Percentiles rank a stretch among this genome's conserved stretches.
Conservation (phyloP, 2,329 filamentous ascomycete genomes). For the Monosporascus sp. region DNA sequence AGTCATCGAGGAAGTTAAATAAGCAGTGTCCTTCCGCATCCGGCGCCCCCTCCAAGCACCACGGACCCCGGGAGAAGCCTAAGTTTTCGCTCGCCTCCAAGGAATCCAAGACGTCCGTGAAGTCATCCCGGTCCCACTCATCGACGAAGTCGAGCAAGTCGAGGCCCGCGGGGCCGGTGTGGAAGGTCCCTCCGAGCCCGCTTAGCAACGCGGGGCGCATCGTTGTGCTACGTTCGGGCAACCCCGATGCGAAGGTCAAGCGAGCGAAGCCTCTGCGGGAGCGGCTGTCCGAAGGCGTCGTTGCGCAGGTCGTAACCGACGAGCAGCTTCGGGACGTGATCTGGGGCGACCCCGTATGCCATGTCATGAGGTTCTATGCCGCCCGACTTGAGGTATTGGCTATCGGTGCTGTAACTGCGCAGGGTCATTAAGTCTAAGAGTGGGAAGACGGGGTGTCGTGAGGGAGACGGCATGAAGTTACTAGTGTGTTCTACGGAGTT, state of each 20-base stretch:
- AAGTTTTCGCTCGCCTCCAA: constrained; percentile 17
- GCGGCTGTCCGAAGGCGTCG: constrained; percentile 52
- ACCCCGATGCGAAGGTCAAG: constrained; percentile 29
- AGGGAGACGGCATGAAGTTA: neutral
- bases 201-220: constrained; percentile 67
- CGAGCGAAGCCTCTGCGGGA: constrained; percentile 45
- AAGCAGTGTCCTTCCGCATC: constrained; percentile 5
- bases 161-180: constrained; percentile 37
- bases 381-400: constrained; percentile 66
- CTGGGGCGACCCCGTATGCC: constrained; percentile 77
- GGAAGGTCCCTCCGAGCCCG: constrained; percentile 60
- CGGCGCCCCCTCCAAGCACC: constrained; percentile 11
- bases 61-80: constrained; percentile 20
- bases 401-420: constrained; percentile 57
- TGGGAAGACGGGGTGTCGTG: neutral
- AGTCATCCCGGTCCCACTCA: constrained; percentile 11
- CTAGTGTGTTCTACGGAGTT: neutral
- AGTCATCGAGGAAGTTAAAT: constrained; percentile 3
- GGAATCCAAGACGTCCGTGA: constrained; percentile 21
- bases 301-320: constrained; percentile 64
- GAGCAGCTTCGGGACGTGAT: constrained; percentile 63
- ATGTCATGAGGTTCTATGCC: constrained; percentile 75
- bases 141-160: constrained; percentile 9
- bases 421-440: constrained; percentile 13
- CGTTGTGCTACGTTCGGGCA: constrained; percentile 56